Base-by-base conservation (phyloP, 1,139 yeast genomes). In the Oligophagozyma castellii region DNA sequence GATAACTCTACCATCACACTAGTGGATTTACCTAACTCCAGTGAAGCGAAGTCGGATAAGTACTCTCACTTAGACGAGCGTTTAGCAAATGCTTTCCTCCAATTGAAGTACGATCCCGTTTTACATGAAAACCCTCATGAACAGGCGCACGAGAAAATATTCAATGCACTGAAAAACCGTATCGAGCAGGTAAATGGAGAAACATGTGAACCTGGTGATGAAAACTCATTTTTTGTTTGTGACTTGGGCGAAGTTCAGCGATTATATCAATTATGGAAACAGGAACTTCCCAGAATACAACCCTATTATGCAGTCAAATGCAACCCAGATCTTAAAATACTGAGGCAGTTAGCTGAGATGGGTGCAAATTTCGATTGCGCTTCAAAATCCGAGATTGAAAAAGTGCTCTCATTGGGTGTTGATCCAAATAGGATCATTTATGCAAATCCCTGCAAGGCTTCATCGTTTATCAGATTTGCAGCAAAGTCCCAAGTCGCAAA, bases 231-330 rank as follows among this genome's bases (percentile, higher is more conserved):
- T 52, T 86, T 78, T 48, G 83, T 89, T 25, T 83, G 92, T 42
- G 95, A 89, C 56, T 55, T 83, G 36, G 83, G 81, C 16, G 74
- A 77, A 44, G 67, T 89, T 22, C 61, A 61, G 36, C 65, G 74
- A 36, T 65, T 84, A 33, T 66, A 65, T 38, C 38, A 53, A 13
- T 59, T 68, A 27, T 89, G 96, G 96, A 49, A 51, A 19, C 33
- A 44, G 12, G 53, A 61, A 23, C 63, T 89, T 48, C 94, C 95
- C 12, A 63, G 73, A 31, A 74, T 89, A 26, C 68, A 69, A 33
- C 95, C 96, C 19, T 74, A 65, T 53, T 89, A 84, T 56, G 96
- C 98, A 15, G 92, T 89, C 43, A 89, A 89, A 58, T 89, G 96
- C 60, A 89, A 89, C 60, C 80, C 86, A 28, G 74, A 83, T 51